phyloP scores from a whole-genome alignment of 108 stramenopile species.

The Skeletonema marinoi region DNA sequence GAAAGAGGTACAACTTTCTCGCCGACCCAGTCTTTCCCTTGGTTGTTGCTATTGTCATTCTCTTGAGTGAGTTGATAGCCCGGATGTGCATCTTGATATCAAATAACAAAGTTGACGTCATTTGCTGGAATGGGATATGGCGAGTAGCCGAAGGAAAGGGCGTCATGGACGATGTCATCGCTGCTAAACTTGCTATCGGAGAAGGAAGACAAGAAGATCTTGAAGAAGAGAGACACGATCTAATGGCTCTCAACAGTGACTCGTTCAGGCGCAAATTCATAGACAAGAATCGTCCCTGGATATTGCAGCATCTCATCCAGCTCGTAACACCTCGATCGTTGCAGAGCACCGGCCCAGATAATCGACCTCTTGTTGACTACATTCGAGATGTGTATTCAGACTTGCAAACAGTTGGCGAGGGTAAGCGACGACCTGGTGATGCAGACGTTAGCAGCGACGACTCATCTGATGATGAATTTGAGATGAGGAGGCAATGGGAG shows the following conservation, averaged over 20 bases:
- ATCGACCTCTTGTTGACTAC: conserved; percentile 72
- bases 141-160: conserved; percentile 68
- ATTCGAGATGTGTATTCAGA: conserved; percentile 80
- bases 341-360: conserved; percentile 55
- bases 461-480: conserved; percentile 70
- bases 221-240: conserved; percentile 85
- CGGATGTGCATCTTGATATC: conserved; percentile 51
- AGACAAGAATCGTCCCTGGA: conserved; percentile 90
- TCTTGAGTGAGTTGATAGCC: conserved; percentile 54
- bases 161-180: conserved; percentile 86
- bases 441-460: conserved; percentile 71
- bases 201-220: conserved; percentile 83
- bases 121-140: conserved; percentile 86
- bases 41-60: conserved; percentile 61
- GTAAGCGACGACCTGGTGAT: conserved; percentile 56
- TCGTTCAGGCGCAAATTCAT: conserved; percentile 84
- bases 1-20: conserved; percentile 74
- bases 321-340: conserved; percentile 77
- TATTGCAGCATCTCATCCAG: conserved; percentile 84
- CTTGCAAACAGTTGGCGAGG: conserved; percentile 79
- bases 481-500: conserved; percentile 64
- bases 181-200: conserved; percentile 89
- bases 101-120: conserved; percentile 41
- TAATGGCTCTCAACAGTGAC: conserved; percentile 83
- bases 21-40: conserved; percentile 72